phyloP scores from a whole-genome alignment of 371 early-diverging fungal genomes.

The Apophysomyces ossiformis region DNA sequence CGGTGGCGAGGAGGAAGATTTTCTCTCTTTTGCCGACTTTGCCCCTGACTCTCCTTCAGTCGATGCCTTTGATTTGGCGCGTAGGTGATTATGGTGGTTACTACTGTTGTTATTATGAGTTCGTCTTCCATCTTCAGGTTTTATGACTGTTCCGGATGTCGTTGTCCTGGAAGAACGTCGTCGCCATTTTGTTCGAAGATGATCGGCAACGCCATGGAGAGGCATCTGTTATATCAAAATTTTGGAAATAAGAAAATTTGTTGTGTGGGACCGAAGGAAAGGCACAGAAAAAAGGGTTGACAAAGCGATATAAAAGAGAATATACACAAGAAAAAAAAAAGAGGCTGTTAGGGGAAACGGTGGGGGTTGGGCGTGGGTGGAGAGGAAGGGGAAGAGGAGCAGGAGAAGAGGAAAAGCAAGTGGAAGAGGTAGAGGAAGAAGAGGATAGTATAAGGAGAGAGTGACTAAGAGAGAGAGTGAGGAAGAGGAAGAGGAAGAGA shows the following conservation, averaged over 20 bases:
- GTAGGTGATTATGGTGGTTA: background rate
- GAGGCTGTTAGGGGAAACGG: too few species aligned
- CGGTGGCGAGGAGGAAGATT: constrained; percentile 16
- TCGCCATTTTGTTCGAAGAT: constrained; percentile 41
- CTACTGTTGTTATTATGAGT: background rate
- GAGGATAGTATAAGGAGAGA: background rate
- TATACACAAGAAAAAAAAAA: too few species aligned
- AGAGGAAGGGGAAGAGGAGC: background rate
- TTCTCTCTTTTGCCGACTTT: constrained; percentile 14
- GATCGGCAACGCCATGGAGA: constrained; percentile 42
- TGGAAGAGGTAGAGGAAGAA: constrained; percentile 1
- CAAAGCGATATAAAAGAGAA: too few species aligned
- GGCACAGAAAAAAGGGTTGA: background rate
- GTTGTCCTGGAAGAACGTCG: constrained; percentile 38
- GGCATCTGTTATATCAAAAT: constrained; percentile 30
- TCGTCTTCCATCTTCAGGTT: constrained; percentile 34
- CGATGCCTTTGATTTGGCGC: constrained; percentile 8
- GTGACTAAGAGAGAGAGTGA: background rate
- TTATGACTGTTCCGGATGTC: constrained; percentile 15
- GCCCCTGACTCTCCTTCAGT: constrained; percentile 11
- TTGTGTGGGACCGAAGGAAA: constrained; percentile 8
- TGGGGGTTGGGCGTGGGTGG: too few species aligned
- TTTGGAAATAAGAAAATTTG: background rate
- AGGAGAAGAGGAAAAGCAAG: constrained; percentile 4
- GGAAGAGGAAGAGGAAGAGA: constrained; percentile 7